phyloP scores from a whole-genome alignment of 2,329 filamentous ascomycete genomes.

The Fusarium albidum region DNA sequence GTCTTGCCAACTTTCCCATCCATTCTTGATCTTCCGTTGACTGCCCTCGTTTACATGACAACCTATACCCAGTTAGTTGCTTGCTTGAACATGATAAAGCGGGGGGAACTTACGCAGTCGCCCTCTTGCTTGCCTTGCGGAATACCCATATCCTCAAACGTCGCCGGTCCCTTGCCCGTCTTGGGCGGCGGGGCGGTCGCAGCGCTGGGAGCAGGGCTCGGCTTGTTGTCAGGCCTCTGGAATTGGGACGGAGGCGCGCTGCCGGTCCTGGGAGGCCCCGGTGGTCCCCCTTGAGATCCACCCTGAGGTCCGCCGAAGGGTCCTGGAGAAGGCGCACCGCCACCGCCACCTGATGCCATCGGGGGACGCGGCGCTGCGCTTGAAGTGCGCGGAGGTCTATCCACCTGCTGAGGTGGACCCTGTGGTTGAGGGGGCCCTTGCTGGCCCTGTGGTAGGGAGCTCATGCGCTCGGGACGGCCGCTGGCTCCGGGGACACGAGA shows the following conservation, averaged over 20 bases:
- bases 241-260: conserved; percentile 49
- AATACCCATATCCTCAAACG: conserved; percentile 98
- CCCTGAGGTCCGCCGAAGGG: conserved; percentile 28
- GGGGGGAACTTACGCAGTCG: conserved; percentile 78
- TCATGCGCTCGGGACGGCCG: conserved; percentile 44
- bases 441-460: conserved; percentile 42
- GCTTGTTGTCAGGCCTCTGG: conserved; percentile 40
- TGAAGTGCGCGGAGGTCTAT: conserved; percentile 34
- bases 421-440: conserved; percentile 11
- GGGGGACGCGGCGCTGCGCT: conserved; percentile 34
- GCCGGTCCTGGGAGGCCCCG: conserved; percentile 42
- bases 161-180: conserved; percentile 80
- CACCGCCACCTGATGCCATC: conserved; percentile 27
- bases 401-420: conserved; percentile 8
- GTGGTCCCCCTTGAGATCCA: conserved; percentile 24
- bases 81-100: neutral
- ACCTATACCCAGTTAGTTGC: conserved; percentile 29
- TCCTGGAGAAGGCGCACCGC: conserved; percentile 37
- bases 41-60: conserved; percentile 35
- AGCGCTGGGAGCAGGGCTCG: conserved; percentile 42
- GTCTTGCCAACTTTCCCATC: neutral
- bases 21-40: neutral
- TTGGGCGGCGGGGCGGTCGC: conserved; percentile 50
- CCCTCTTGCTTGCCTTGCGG: conserved; percentile 82
- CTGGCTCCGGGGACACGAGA: conserved; percentile 43